Evolutionary conservation across 208 protist species (phyloP).

Genomic region (Acanthamoeba sp.): DNA sequence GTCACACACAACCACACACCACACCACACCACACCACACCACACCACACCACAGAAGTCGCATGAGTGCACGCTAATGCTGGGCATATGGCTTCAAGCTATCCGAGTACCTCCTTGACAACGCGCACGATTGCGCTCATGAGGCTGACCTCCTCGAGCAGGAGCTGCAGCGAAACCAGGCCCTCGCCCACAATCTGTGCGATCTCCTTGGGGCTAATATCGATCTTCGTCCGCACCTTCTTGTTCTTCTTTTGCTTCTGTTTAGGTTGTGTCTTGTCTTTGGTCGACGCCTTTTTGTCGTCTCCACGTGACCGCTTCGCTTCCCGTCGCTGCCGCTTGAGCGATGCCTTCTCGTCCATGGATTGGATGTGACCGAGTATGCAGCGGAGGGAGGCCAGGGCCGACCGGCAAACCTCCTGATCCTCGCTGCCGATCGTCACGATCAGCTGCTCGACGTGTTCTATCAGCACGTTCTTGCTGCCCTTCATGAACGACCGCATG

Average conservation of each 20-base stretch:
- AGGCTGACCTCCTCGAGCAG: slow-evolving; percentile 39
- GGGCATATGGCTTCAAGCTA: too few relatives aligned
- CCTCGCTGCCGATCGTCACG: background rate
- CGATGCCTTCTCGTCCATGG: background rate
- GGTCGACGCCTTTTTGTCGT: background rate
- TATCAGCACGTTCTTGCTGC: background rate
- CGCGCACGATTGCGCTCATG: background rate
- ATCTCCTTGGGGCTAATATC: background rate
- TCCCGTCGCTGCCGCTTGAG: background rate
- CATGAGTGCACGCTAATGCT: too few relatives aligned
- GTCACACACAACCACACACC: too few relatives aligned
- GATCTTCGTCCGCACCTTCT: background rate
- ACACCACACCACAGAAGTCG: too few relatives aligned
- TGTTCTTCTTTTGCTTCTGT: background rate
- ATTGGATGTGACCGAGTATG: background rate
- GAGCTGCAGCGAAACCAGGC: slow-evolving; percentile 8
- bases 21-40: too few relatives aligned
- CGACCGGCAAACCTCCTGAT: background rate
- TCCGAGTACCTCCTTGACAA: slow-evolving; percentile 7
- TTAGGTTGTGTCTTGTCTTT: too few relatives aligned
- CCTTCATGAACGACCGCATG: background rate
- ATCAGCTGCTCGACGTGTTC: slow-evolving; percentile 34
- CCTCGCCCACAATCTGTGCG: slow-evolving; percentile 31
- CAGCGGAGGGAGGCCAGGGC: background rate
- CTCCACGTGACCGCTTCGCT: background rate